Base-by-base conservation (phyloP, 2,329 filamentous ascomycete genomes). In the Periglandula ipomoeae region DNA sequence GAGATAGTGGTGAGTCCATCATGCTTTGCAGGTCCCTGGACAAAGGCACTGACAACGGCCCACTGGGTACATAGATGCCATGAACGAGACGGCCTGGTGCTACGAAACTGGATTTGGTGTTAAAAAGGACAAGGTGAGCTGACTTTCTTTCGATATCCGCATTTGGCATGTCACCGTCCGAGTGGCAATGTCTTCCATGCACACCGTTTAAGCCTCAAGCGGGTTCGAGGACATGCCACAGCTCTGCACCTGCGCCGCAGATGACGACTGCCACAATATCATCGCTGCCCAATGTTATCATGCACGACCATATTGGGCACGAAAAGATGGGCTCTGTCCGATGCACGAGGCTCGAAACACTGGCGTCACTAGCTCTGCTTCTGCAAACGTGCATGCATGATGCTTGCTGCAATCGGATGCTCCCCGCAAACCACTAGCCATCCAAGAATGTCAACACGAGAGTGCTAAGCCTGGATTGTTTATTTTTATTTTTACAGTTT, bases 41-140 rank as follows among this genome's bases (percentile, higher is more conserved):
- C 22, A 17, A 19, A 15, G 3, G 8, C 8, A 37, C 26, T 43
- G 41, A 43, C 41, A 32, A n/a, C 8, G 23, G 43, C 22, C n/a
- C 32, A 37, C 15, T 24, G 50, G 24, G 27, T 39, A 50, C 53
- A 38, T 58, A 82, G 93, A 98, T 71, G 93, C 90, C 50, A 95
- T 97, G 90, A 95, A 96, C 63, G 91, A 97, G 68, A 85, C 85
- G 47, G 93, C 84, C 32, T 95, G 89, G 89, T 98, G 93, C 72
- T 97, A 93, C 74, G 68, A 94, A 24, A 86, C 96, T 64, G 93
- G 93, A n/a, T 95, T 95, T 68, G 93, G 93, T 30, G 91, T 89
- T 62, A 93, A 89, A 67, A 98, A 97, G 68, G 90, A 98, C 73
- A 97, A 95, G 87, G 91, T 96, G 76, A 69, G 87, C 79, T 41